Evolutionary conservation across 768 basidiomycete genomes (phyloP).

Genomic region (Asterophora lycoperdoides): DNA sequence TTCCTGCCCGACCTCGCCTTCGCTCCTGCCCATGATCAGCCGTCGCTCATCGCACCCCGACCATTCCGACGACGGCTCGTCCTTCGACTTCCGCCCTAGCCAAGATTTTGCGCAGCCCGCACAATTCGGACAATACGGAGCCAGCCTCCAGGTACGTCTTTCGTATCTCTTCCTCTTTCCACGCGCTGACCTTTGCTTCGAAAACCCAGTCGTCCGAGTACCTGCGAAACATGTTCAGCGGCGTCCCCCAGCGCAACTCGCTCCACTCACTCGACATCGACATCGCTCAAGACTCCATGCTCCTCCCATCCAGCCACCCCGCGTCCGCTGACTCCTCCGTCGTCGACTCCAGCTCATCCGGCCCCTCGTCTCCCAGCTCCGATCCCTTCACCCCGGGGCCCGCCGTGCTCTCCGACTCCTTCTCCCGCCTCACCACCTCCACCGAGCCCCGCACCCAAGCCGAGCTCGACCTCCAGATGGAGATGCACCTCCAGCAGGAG

Average conservation of each 20-base stretch:
- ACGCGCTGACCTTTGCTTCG: constrained; percentile 8
- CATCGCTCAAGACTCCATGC: constrained; percentile 30
- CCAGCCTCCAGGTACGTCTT: constrained; percentile 40
- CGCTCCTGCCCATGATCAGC: constrained; percentile 54
- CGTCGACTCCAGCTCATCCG: constrained; percentile 41
- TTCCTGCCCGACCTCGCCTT: constrained; percentile 62
- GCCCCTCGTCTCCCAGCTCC: constrained; percentile 47
- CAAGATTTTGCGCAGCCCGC: constrained; percentile 34
- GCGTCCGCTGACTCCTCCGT: constrained; percentile 48
- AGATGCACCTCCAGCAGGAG: constrained; percentile 38
- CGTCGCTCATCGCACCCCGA: constrained; percentile 53
- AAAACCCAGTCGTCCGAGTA: constrained; percentile 42
- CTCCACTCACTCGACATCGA: constrained; percentile 46
- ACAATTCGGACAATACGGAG: constrained; percentile 40
- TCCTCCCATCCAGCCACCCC: constrained; percentile 42
- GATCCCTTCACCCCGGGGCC: constrained; percentile 48
- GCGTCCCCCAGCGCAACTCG: constrained; percentile 16
- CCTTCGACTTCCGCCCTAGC: constrained; percentile 55
- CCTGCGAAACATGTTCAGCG: constrained; percentile 43
- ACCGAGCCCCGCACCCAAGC: constrained; percentile 27
- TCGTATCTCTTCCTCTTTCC: constrained; percentile 5
- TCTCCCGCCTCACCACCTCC: constrained; percentile 22
- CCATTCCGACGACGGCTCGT: constrained; percentile 38
- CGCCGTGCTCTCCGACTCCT: constrained; percentile 25
- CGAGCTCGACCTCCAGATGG: constrained; percentile 34